Base-by-base conservation (phyloP, 2,329 filamentous ascomycete genomes). In the Conoideocrella luteorostrata region DNA sequence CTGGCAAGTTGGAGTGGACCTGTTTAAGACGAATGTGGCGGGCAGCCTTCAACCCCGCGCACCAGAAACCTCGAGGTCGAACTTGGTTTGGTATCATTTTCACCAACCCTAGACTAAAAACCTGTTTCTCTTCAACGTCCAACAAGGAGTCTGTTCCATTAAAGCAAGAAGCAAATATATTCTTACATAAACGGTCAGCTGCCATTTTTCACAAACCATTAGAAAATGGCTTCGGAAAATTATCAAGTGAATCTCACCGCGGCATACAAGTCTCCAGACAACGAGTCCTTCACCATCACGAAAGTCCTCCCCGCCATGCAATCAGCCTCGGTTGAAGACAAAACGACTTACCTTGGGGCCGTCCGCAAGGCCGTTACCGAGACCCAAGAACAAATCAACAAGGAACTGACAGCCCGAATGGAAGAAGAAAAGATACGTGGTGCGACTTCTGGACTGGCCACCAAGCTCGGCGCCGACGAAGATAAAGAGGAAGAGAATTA, bases 401-500 rank as follows among this genome's bases (percentile, higher is more conserved):
- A 66, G 50, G 81, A 86, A 59, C 71, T 91, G 47, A 90, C 86
- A 5, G 60, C 69, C 41, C 78, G 82, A 45, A 90, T 90, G 86
- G 84, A 83, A 29, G 74, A 84, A 48, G 85, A 89, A 58, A 84
- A 82, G 57, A 66, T 64, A 7, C 65, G 67, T 12, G 71, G 71
- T 13, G 64, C 63, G 1, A 61, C 63, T 1, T 28, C 43, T 1
- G 37, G 13, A 21, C 29, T 7, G 15, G 17, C 38, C 3, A 56
- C 45, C 18, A 50, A 36, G 28, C 47, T 56, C 46, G 39, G 56
- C 46, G 56, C 70, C 9, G 73, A 79, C 47, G 78, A 82, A 47
- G 70, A 63, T 10, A 74, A 75, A 49, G 80, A 82, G 57, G 86
- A 88, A 58, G 79, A 86, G 55, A 85, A 89, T 58, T 95, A 95